Evolutionary conservation across 345 rosid genomes (phyloP).

Genomic region (Salix exigua): DNA sequence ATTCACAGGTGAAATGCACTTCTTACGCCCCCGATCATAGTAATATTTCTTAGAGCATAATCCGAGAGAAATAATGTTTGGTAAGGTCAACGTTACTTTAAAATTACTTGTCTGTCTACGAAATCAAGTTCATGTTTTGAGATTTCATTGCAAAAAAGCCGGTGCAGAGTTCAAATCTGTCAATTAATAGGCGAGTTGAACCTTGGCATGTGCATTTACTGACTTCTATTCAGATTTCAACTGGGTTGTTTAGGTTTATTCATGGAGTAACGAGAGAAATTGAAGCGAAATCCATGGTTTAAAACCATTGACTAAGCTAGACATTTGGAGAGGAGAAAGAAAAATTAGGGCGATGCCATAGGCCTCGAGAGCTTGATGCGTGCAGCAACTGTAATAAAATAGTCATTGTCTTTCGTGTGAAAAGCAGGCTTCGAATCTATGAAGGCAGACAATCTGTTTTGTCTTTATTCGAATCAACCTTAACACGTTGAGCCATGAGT

Average conservation of each 20-base stretch:
- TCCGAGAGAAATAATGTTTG: too few relatives aligned
- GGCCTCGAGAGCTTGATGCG: neutral
- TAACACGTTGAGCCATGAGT: too few relatives aligned
- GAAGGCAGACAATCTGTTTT: neutral
- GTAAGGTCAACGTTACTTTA: too few relatives aligned
- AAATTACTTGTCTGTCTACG: too few relatives aligned
- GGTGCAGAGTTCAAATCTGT: too few relatives aligned
- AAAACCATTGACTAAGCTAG: too few relatives aligned
- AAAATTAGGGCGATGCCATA: neutral
- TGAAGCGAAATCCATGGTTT: neutral
- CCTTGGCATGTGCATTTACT: neutral
- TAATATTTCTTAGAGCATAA: too few relatives aligned
- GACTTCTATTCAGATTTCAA: neutral
- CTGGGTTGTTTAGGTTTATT: neutral
- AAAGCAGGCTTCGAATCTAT: neutral
- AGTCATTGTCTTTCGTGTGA: neutral
- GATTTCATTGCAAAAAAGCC: too few relatives aligned
- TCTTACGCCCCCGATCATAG: too few relatives aligned
- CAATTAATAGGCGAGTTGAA: neutral
- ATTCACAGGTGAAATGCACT: too few relatives aligned
- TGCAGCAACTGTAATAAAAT: neutral
- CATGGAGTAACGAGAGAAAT: neutral
- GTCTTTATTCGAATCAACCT: neutral
- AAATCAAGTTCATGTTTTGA: too few relatives aligned
- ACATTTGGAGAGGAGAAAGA: too few relatives aligned